phyloP scores from a whole-genome alignment of 2,329 filamentous ascomycete species.

The Claviceps humidiphila region DNA sequence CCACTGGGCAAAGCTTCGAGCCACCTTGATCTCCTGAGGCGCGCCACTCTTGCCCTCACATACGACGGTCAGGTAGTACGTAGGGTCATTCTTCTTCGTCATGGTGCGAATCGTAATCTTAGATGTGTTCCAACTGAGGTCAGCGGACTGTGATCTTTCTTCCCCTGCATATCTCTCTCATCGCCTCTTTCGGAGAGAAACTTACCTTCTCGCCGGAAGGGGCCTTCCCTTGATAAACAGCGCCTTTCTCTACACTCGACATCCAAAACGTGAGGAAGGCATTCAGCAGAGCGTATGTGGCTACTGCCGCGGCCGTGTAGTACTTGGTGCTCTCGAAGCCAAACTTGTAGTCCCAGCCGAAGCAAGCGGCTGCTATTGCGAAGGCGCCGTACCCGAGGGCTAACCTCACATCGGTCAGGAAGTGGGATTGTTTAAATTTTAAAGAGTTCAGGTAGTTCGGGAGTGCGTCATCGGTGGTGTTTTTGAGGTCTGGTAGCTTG shows the following conservation, averaged over 20 bases:
- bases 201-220: constrained; percentile 54
- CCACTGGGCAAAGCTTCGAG: constrained; percentile 58
- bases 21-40: constrained; percentile 37
- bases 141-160: not conserved
- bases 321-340: constrained; percentile 79
- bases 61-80: constrained; percentile 63
- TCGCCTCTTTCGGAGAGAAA: not conserved
- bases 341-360: constrained; percentile 81
- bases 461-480: constrained; percentile 89
- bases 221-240: constrained; percentile 62
- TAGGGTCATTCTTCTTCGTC: constrained; percentile 66
- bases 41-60: constrained; percentile 28
- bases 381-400: constrained; percentile 74
- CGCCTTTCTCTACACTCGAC: constrained; percentile 65
- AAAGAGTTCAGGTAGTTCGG: constrained; percentile 86
- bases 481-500: constrained; percentile 65
- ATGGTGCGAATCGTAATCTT: constrained; percentile 62
- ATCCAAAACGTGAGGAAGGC: constrained; percentile 71
- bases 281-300: constrained; percentile 68
- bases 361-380: constrained; percentile 65
- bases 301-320: constrained; percentile 69
- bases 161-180: not conserved
- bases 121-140: constrained; percentile 3
- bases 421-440: constrained; percentile 71
- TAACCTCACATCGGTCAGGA: constrained; percentile 69